Percentiles rank a stretch among this genome's conserved stretches.
These are phyloP conservation scores for Aspergillus latus DNA, from an alignment of 2,329 filamentous ascomycete species.

Conservation along the genomic window DNA sequence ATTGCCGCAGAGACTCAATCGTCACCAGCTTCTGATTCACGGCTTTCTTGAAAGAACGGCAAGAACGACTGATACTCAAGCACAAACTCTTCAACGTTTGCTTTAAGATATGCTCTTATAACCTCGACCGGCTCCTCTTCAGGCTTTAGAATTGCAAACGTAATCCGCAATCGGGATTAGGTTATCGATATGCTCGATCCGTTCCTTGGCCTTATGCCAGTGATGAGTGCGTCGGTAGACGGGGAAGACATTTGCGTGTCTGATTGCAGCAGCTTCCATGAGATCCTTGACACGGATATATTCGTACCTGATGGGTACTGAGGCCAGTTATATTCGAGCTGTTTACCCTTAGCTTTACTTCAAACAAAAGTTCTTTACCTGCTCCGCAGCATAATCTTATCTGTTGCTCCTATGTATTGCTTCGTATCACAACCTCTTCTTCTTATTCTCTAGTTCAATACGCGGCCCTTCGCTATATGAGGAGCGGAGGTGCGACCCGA, in stretches of 20 bases:
- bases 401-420: slow-evolving; percentile 21
- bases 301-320: no score
- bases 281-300: slow-evolving; percentile 38
- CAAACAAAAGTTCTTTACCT: no score
- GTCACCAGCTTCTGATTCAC: slow-evolving; percentile 19
- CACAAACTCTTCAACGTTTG: slow-evolving; percentile 36
- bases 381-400: no score
- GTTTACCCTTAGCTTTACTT: no score
- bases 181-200: slow-evolving; percentile 49
- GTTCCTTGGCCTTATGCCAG: slow-evolving; percentile 23
- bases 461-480: neutral
- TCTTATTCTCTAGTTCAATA: neutral
- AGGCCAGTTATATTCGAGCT: no score
- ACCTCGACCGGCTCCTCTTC: slow-evolving; percentile 13
- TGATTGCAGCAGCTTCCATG: slow-evolving; percentile 41
- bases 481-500: neutral
- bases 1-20: slow-evolving; percentile 16
- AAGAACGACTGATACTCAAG: slow-evolving; percentile 19
- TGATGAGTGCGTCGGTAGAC: slow-evolving; percentile 36
- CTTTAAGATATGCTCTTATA: slow-evolving; percentile 30
- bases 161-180: slow-evolving; percentile 56
- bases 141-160: slow-evolving; percentile 18
- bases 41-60: slow-evolving; percentile 8
- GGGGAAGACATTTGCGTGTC: slow-evolving; percentile 20
- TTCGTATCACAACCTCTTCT: no score